phyloP scores from a whole-genome alignment of 192 early-diverging fungal genomes.

The Coemansia sp. region DNA sequence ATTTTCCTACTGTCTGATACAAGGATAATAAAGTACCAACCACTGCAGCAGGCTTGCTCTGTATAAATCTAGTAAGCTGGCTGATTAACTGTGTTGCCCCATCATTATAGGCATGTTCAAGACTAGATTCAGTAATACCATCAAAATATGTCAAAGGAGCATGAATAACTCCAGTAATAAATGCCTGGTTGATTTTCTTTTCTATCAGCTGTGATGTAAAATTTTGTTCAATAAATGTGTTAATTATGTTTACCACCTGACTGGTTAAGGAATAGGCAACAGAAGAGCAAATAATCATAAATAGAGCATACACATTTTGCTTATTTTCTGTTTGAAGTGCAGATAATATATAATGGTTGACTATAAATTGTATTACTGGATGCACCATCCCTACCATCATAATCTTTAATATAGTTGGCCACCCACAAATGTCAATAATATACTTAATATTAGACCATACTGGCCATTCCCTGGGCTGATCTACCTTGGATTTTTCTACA shows the following conservation, averaged over 20 bases:
- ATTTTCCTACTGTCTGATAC: background rate
- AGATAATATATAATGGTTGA: background rate
- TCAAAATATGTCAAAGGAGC: background rate
- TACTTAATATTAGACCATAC: background rate
- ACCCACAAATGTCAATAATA: background rate
- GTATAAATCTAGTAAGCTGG: background rate
- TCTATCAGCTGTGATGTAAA: background rate
- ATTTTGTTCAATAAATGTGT: background rate
- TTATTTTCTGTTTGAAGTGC: background rate
- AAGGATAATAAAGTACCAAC: background rate
- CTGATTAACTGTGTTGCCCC: background rate
- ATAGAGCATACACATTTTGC: background rate
- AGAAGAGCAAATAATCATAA: background rate
- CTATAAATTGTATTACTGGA: background rate
- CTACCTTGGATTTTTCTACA: background rate
- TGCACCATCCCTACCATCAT: background rate
- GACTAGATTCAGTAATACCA: background rate
- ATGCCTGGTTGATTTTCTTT: background rate
- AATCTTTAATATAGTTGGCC: background rate
- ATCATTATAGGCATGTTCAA: background rate
- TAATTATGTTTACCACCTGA: background rate
- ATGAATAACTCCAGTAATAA: background rate
- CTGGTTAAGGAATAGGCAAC: background rate
- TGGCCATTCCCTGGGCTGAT: background rate
- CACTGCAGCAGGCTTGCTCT: background rate